A percentile compares a stretch with the other conserved stretches of the same genome.
Conservation (phyloP, 2,329 filamentous ascomycete species). For the Fragosphaeria purpurea region DNA sequence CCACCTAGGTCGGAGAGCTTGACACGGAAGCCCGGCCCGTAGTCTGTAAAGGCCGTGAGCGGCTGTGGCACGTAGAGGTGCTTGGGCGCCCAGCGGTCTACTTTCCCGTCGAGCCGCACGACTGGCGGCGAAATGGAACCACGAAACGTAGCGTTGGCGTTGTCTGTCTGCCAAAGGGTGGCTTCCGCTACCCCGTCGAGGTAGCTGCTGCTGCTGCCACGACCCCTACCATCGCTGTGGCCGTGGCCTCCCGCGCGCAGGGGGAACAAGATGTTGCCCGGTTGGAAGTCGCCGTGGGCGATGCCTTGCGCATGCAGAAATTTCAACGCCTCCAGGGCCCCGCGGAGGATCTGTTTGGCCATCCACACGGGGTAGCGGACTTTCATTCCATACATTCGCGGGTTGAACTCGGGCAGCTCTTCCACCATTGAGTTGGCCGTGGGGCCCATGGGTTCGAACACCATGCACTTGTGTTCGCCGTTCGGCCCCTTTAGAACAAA, state of each 20-base stretch:
- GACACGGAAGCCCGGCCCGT: background rate
- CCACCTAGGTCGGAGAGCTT: conserved; percentile 2
- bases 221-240: too few species aligned
- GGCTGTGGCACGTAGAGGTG: background rate
- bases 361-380: conserved; percentile 1
- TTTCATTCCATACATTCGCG: background rate
- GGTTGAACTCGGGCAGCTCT: background rate
- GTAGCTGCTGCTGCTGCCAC: too few species aligned
- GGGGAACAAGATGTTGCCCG: conserved; percentile 14
- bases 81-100: background rate
- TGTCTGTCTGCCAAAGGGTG: background rate
- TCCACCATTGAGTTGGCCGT: background rate
- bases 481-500: conserved; percentile 3
- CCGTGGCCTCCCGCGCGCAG: background rate
- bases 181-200: background rate
- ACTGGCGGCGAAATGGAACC: background rate
- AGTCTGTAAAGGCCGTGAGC: background rate
- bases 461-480: conserved; percentile 4
- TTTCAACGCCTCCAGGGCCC: background rate
- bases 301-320: conserved; percentile 8
- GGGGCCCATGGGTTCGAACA: conserved; percentile 3
- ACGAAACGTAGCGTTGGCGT: background rate
- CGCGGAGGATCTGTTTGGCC: conserved; percentile 2
- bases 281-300: conserved; percentile 9
- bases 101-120: background rate